Conservation (phyloP, 345 rosid species). For the Heritiera littoralis region DNA sequence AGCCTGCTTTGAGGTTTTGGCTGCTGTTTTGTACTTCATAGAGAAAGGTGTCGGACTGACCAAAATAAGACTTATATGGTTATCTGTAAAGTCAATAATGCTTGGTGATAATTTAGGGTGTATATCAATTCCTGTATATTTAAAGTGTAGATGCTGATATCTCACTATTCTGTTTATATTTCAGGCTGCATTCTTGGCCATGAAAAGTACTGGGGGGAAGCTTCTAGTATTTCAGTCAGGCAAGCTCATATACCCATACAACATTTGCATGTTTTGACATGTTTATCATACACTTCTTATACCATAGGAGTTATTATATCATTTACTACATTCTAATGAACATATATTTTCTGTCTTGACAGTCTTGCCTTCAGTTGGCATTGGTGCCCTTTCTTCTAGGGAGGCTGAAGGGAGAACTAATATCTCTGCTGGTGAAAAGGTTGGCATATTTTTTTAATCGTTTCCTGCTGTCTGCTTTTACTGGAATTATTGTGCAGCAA, state of each 20-base stretch:
- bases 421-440: constrained; percentile 87
- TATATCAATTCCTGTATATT: not conserved
- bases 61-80: not conserved
- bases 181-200: constrained; percentile 93
- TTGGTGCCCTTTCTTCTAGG: constrained; percentile 93
- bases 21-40: not conserved
- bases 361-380: constrained; percentile 95
- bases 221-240: constrained; percentile 98
- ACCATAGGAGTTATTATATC: not conserved
- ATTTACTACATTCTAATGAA: not conserved
- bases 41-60: not conserved
- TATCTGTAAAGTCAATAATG: not conserved
- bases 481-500: not conserved
- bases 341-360: constrained; percentile 4
- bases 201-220: constrained; percentile 95
- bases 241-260: constrained; percentile 26
- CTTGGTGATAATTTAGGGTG: not conserved
- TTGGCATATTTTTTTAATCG: constrained; percentile 28
- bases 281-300: not conserved
- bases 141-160: not conserved
- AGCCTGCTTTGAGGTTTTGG: not conserved
- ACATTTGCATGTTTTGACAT: constrained; percentile 11
- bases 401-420: constrained; percentile 97
- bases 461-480: constrained; percentile 2
- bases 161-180: constrained; percentile 13